These are phyloP conservation scores for Ophiocordyceps unilateralis DNA, from an alignment of 2,329 filamentous ascomycete genomes.

Conservation along the genomic window DNA sequence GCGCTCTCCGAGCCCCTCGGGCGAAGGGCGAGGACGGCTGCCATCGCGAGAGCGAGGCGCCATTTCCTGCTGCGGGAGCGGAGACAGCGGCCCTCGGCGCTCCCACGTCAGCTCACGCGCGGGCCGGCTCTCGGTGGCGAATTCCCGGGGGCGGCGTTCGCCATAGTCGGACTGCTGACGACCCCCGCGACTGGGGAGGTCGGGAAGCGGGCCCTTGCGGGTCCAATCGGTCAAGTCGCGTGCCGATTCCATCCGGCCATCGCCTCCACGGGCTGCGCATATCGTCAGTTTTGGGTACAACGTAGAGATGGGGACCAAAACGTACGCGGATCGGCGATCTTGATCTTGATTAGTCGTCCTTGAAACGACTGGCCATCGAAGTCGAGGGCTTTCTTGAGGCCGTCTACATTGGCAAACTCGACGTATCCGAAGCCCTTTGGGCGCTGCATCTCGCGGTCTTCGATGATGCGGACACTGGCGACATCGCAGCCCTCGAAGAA, in stretches of 20 bases:
- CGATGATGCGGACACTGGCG: constrained; percentile 85
- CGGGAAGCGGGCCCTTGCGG: constrained; percentile 75
- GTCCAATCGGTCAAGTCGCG: constrained; percentile 84
- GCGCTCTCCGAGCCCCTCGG: constrained; percentile 36
- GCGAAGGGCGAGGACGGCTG: constrained; percentile 31
- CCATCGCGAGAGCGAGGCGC: constrained; percentile 33
- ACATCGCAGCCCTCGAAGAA: constrained; percentile 78
- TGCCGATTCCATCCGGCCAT: constrained; percentile 38
- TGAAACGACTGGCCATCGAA: constrained; percentile 72
- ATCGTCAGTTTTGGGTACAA: constrained; percentile 20
- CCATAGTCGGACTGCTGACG: constrained; percentile 33
- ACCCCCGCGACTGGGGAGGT: constrained; percentile 38
- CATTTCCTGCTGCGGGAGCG: constrained; percentile 37
- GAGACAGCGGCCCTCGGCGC: constrained; percentile 78
- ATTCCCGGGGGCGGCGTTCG: constrained; percentile 51
- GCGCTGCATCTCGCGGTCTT: constrained; percentile 83
- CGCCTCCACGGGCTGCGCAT: constrained; percentile 63
- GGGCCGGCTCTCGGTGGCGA: constrained; percentile 37
- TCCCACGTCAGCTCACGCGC: constrained; percentile 78
- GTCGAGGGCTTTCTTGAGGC: constrained; percentile 76
- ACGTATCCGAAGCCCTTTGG: constrained; percentile 98
- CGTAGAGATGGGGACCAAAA: background rate
- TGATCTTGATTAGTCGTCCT: constrained; percentile 79
- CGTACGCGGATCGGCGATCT: constrained; percentile 95
- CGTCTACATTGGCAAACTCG: constrained; percentile 76